A percentile compares a stretch with the other conserved stretches of the same genome.
Conservation (phyloP, 352 stramenopile species). For the Phytophthora colocasiae region DNA sequence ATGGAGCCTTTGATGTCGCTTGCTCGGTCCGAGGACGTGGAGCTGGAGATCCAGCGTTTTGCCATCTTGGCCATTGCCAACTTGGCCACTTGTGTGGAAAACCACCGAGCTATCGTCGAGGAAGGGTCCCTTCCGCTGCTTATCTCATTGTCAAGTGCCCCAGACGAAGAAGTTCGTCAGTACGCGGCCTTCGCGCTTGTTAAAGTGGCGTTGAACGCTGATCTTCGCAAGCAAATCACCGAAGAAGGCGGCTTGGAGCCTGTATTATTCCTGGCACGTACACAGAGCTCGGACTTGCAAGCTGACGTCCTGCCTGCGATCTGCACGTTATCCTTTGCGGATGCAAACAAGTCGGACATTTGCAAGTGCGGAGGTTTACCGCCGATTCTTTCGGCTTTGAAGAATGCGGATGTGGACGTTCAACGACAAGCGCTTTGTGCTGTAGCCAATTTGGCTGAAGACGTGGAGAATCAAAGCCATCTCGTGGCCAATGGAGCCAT, state of each 20-base stretch:
- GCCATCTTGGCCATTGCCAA: constrained; percentile 95
- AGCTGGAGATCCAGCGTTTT: constrained; percentile 96
- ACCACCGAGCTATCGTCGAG: constrained; percentile 94
- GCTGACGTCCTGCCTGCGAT: constrained; percentile 92
- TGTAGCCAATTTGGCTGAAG: constrained; percentile 95
- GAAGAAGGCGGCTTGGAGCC: constrained; percentile 96
- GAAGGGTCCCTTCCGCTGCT: constrained; percentile 95
- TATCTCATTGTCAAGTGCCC: constrained; percentile 95
- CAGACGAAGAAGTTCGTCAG: constrained; percentile 94
- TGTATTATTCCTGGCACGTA: constrained; percentile 96
- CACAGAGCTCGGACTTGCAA: constrained; percentile 93
- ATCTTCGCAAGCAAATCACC: constrained; percentile 94
- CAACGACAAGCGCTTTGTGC: constrained; percentile 94
- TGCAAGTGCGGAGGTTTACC: constrained; percentile 93
- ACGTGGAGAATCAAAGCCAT: constrained; percentile 93
- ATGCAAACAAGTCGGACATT: constrained; percentile 96
- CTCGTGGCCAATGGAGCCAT: constrained; percentile 92
- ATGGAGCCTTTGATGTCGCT: constrained; percentile 97
- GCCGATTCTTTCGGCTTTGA: constrained; percentile 84
- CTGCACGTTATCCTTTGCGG: constrained; percentile 92
- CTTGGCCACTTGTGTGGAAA: constrained; percentile 93
- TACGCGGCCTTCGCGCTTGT: constrained; percentile 96
- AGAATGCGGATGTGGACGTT: constrained; percentile 76
- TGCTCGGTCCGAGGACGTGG: constrained; percentile 93
- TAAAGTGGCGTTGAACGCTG: constrained; percentile 95